These are phyloP conservation scores for Nicotiana tomentosiformis DNA, from an alignment of 257 asterid species.

Conservation along the genomic window DNA sequence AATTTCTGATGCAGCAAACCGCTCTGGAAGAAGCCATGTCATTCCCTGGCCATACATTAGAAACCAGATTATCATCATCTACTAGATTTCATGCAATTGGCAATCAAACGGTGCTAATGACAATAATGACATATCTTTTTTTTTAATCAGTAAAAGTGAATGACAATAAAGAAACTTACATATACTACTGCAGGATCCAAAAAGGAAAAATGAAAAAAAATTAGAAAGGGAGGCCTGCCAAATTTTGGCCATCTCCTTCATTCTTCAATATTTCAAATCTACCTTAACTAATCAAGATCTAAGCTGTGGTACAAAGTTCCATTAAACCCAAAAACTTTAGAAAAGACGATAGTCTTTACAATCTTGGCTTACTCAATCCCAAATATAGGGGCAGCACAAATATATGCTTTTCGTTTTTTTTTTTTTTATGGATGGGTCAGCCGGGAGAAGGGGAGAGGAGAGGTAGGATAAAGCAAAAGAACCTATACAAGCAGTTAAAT, in stretches of 20 bases:
- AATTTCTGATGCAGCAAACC: slow-evolving; percentile 93
- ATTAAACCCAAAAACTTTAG: not conserved
- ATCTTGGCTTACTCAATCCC: not conserved
- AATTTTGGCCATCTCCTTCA: not conserved
- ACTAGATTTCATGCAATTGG: not conserved
- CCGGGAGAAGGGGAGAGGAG: not conserved
- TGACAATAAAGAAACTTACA: not conserved
- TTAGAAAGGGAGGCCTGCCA: not conserved
- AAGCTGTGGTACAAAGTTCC: not conserved
- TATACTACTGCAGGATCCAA: not conserved
- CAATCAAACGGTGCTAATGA: not conserved
- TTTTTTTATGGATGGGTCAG: not conserved
- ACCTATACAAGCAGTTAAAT: not conserved
- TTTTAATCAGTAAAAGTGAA: not conserved
- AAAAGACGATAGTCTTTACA: not conserved
- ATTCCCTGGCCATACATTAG: slow-evolving; percentile 58
- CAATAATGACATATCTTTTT: not conserved
- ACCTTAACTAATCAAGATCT: not conserved
- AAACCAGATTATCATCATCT: slow-evolving; percentile 7
- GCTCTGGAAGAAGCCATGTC: slow-evolving; percentile 98
- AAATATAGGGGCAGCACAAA: not conserved
- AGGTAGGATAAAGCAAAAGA: not conserved
- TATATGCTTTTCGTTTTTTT: not conserved
- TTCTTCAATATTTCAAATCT: not conserved
- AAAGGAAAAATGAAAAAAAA: not conserved